phyloP scores from a whole-genome alignment of 495 filamentous ascomycete genomes.

The Oidiodendron maius region DNA sequence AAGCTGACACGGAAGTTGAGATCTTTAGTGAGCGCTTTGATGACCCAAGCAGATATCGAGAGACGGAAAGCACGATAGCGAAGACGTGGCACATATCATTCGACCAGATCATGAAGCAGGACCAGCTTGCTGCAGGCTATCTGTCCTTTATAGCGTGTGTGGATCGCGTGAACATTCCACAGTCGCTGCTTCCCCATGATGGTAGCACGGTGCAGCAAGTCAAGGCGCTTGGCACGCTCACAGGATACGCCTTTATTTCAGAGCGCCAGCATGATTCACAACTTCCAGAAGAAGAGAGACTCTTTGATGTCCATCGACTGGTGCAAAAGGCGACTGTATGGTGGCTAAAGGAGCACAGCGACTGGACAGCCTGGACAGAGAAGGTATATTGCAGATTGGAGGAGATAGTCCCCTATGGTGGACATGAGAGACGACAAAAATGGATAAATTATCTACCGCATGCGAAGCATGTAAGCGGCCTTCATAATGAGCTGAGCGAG shows the following conservation, averaged over 20 bases:
- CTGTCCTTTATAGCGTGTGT: conserved; percentile 39
- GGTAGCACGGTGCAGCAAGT: not conserved
- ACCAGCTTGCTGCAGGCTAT: conserved; percentile 29
- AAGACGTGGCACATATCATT: conserved; percentile 34
- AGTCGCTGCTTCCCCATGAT: conserved; percentile 5
- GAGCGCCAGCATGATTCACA: conserved; percentile 3
- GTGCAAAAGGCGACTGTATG: conserved; percentile 27
- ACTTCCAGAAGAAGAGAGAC: not conserved
- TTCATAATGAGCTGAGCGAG: not conserved
- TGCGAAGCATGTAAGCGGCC: not conserved
- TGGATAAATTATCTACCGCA: conserved; percentile 7
- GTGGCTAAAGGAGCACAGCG: conserved; percentile 18
- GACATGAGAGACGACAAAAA: not conserved
- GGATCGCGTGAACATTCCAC: conserved; percentile 27
- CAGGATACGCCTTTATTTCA: conserved; percentile 18
- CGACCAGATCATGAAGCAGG: conserved; percentile 31
- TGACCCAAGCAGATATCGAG: conserved; percentile 18
- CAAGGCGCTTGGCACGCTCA: conserved; percentile 19
- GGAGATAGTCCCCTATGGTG: conserved; percentile 7
- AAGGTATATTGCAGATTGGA: conserved; percentile 1
- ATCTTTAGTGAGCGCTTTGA: conserved; percentile 38
- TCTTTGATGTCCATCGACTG: conserved; percentile 27
- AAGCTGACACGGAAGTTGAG: conserved; percentile 7
- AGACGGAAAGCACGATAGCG: conserved; percentile 16
- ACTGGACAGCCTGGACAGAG: conserved; percentile 17